Evolutionary conservation across 2,329 filamentous ascomycete genomes (phyloP).

Genomic region (Xylaria sp.): DNA sequence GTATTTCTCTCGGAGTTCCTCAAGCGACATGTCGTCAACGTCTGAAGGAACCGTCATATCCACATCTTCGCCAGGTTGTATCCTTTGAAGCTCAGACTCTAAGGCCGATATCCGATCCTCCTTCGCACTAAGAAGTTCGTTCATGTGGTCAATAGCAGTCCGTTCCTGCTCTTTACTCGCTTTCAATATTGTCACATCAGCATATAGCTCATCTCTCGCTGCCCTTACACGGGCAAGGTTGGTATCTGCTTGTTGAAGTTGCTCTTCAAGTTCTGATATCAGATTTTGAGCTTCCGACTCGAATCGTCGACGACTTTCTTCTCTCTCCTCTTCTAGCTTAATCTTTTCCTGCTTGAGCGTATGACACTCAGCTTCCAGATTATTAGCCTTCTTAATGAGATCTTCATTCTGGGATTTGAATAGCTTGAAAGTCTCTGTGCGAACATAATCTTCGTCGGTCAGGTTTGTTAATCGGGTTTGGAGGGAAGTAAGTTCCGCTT

Average conservation of each 20-base stretch:
- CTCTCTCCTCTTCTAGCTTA: slow-evolving; percentile 85
- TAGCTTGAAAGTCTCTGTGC: slow-evolving; percentile 93
- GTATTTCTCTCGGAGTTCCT: slow-evolving; percentile 80
- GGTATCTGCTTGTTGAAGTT: slow-evolving; percentile 81
- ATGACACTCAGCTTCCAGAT: slow-evolving; percentile 88
- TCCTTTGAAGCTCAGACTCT: slow-evolving; percentile 82
- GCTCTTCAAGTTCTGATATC: slow-evolving; percentile 82
- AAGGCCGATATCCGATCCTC: slow-evolving; percentile 83
- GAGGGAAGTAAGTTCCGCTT: slow-evolving; percentile 82
- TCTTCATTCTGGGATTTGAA: slow-evolving; percentile 93
- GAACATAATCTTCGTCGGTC: slow-evolving; percentile 92
- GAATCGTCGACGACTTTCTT: slow-evolving; percentile 81
- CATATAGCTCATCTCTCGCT: slow-evolving; percentile 83
- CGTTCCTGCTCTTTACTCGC: slow-evolving; percentile 81
- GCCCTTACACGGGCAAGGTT: slow-evolving; percentile 89
- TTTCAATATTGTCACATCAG: slow-evolving; percentile 83
- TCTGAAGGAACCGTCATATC: slow-evolving; percentile 59
- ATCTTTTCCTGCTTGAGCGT: slow-evolving; percentile 86
- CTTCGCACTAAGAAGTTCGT: slow-evolving; percentile 81
- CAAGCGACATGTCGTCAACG: slow-evolving; percentile 69
- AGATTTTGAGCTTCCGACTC: slow-evolving; percentile 81
- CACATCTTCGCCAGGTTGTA: slow-evolving; percentile 64
- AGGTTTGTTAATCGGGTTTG: slow-evolving; percentile 75
- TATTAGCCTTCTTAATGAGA: slow-evolving; percentile 89
- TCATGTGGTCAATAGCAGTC: slow-evolving; percentile 75